Base-by-base conservation (phyloP, 441 rosid species). In the Croton setiger region DNA sequence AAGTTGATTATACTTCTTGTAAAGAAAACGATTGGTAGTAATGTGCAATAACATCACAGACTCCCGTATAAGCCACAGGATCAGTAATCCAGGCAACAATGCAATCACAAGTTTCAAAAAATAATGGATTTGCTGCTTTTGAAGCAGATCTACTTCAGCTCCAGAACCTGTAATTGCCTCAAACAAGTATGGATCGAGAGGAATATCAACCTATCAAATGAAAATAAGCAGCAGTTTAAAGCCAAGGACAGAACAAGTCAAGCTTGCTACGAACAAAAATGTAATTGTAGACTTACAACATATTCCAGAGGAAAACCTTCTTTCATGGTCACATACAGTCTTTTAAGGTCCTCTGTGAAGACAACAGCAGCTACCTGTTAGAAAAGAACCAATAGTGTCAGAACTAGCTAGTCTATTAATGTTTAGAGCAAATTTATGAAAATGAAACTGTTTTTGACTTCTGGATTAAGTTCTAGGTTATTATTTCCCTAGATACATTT, bases 291-390 rank as follows among this genome's bases (percentile, higher is more conserved):
- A 81, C 98, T 87, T 83, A 94, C 98, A 66, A 88, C 72, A 82
- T 88, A 94, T 87, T 94, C 98, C 53, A 89, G 69, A 36, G 97
- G 98, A 83, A 91, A 91, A 64, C 97, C 98, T 88, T 91, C 97
- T 72, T 88, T 94, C 98, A 94, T 91, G 11, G 96, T 91, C 66
- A 94, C 87, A 79, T 85, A 94, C 73, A 90, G 74, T 78, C 88
- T 83, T 79, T 94, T 94, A 74, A 94, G 81, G 79, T 94, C 97
- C 86, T 94, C 97, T 1, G 98, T 88, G 80, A 94, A 91, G 70
- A 94, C 96, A 75, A 91, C 85, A 67, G 98, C 97, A 80, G 90
- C 96, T 77, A 94, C 96, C 97, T 94, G 82, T 81, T 56, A 66
- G 31, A 74, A 65, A 74, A 70, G 48, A 67, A 71, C 18, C 37